phyloP scores from a whole-genome alignment of 169 alveolate species.

The Eimeria brunetti region DNA sequence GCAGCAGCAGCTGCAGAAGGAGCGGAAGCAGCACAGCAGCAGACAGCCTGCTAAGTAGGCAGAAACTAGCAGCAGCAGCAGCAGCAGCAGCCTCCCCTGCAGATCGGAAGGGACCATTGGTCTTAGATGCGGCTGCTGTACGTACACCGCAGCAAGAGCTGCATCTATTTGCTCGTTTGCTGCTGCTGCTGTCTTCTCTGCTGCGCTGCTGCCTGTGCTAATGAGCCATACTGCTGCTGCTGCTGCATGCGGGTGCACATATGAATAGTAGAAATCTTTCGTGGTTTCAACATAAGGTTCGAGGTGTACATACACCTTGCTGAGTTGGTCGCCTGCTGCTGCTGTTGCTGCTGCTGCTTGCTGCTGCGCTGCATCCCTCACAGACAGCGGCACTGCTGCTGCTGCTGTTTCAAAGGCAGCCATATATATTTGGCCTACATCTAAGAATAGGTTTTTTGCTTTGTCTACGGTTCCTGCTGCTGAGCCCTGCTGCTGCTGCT shows the following conservation, averaged over 20 bases:
- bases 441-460: background rate
- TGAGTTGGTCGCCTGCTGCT: slow-evolving; percentile 11
- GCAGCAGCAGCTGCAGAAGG: slow-evolving; percentile 41
- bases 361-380: slow-evolving; percentile 53
- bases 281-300: slow-evolving; percentile 12
- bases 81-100: slow-evolving; percentile 33
- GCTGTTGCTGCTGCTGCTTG: slow-evolving; percentile 35
- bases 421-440: background rate
- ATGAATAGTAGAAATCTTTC: background rate
- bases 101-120: slow-evolving; percentile 2
- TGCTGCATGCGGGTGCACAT: slow-evolving; percentile 29
- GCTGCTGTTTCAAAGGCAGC: slow-evolving; percentile 18
- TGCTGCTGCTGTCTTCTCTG: slow-evolving; percentile 30
- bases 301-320: slow-evolving; percentile 42
- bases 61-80: slow-evolving; percentile 38
- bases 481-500: background rate
- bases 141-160: slow-evolving; percentile 54
- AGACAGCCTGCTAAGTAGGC: slow-evolving; percentile 9
- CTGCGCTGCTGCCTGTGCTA: slow-evolving; percentile 12
- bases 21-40: slow-evolving; percentile 20
- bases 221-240: slow-evolving; percentile 24
- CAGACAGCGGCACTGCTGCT: slow-evolving; percentile 2
- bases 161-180: slow-evolving; percentile 44
- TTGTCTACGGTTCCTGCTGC: slow-evolving; percentile 25
- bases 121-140: slow-evolving; percentile 50